Percentiles rank a stretch among this genome's conserved stretches.
Conservation (phyloP, 805 yeast genomes). For the Candida caryicola region DNA sequence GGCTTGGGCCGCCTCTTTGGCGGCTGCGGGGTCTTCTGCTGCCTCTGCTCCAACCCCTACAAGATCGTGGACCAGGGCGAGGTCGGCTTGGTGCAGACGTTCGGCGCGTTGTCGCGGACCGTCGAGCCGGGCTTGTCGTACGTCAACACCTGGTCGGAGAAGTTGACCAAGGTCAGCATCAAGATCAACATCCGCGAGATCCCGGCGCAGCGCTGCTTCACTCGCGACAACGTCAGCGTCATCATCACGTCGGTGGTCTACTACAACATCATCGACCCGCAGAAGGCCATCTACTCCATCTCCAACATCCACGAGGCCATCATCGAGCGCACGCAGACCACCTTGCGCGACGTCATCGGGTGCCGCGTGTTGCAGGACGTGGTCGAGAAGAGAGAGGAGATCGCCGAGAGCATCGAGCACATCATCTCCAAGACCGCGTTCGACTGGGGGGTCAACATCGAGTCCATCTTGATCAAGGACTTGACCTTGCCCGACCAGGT, state of each 20-base stretch:
- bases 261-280: slow-evolving; percentile 66
- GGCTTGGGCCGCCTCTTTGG: slow-evolving; percentile 50
- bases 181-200: slow-evolving; percentile 60
- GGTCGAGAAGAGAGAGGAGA: slow-evolving; percentile 68
- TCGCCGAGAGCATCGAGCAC: slow-evolving; percentile 61
- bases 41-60: slow-evolving; percentile 58
- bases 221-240: slow-evolving; percentile 66
- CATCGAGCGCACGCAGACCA: slow-evolving; percentile 67
- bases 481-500: slow-evolving; percentile 53
- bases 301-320: slow-evolving; percentile 53
- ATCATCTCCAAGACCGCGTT: slow-evolving; percentile 60
- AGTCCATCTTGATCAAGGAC: slow-evolving; percentile 67
- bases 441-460: slow-evolving; percentile 70
- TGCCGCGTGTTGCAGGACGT: slow-evolving; percentile 65
- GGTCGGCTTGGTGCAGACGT: slow-evolving; percentile 64
- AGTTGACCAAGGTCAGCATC: slow-evolving; percentile 47
- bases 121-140: slow-evolving; percentile 68
- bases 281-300: slow-evolving; percentile 60
- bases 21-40: slow-evolving; percentile 53
- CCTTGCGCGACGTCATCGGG: slow-evolving; percentile 70
- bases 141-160: slow-evolving; percentile 65
- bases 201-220: slow-evolving; percentile 66
- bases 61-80: slow-evolving; percentile 60
- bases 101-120: slow-evolving; percentile 61
- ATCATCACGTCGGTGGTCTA: slow-evolving; percentile 64